phyloP scores from a whole-genome alignment of 768 basidiomycete species.

The Rhodotorula graminis region DNA sequence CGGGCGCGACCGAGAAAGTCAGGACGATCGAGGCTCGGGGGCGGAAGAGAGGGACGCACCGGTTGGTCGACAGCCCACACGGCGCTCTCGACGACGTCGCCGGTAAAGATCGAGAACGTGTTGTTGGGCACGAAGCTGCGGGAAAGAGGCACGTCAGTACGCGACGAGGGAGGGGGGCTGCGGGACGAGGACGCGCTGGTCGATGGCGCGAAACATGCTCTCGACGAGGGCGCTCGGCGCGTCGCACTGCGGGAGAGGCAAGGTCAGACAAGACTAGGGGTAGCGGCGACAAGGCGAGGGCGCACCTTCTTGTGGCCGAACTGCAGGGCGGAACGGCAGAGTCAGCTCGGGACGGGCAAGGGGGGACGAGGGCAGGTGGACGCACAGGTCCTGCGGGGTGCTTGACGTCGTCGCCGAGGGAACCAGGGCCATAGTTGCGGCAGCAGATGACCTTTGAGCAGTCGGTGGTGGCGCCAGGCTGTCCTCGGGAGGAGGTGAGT shows the following conservation, averaged over 20 bases:
- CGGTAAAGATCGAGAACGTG: constrained; percentile 60
- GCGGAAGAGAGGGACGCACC: background rate
- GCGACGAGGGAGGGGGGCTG: background rate
- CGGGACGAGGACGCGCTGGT: constrained; percentile 27
- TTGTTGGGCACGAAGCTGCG: constrained; percentile 30
- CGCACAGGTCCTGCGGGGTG: constrained; percentile 51
- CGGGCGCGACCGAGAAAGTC: too few species aligned
- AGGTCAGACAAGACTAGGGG: too few species aligned
- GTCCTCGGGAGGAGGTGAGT: background rate
- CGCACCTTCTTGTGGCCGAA: constrained; percentile 31
- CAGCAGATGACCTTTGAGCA: constrained; percentile 66
- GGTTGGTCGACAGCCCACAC: constrained; percentile 29
- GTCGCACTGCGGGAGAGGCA: constrained; percentile 51
- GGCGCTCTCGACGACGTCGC: constrained; percentile 56
- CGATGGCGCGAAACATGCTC: constrained; percentile 54
- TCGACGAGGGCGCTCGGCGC: constrained; percentile 54
- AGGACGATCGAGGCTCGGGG: too few species aligned
- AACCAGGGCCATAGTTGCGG: constrained; percentile 51
- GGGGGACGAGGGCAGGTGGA: too few species aligned
- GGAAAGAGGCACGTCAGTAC: background rate
- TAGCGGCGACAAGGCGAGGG: too few species aligned
- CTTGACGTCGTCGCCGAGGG: constrained; percentile 46
- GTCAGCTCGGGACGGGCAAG: too few species aligned
- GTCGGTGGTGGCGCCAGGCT: constrained; percentile 57
- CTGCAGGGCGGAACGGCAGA: constrained; percentile 8